A percentile compares a stretch with the other conserved stretches of the same genome.
phyloP scores from a whole-genome alignment of 2,329 filamentous ascomycete species.

The Hyphodiscus sp. region DNA sequence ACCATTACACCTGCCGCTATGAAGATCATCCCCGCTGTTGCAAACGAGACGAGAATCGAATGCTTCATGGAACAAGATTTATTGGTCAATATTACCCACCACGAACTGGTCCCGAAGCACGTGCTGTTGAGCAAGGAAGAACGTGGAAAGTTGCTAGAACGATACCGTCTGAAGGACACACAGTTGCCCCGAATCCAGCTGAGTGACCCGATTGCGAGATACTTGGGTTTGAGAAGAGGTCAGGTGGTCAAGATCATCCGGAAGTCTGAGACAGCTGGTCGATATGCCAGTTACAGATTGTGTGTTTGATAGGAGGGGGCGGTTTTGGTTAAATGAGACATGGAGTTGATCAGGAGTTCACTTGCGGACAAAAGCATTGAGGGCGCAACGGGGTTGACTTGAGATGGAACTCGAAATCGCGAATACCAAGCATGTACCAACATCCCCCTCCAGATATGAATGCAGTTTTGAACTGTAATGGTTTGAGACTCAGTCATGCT shows the following conservation, averaged over 20 bases:
- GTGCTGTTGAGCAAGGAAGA: constrained; percentile 85
- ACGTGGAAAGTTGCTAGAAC: constrained; percentile 75
- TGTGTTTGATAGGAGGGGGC: constrained; percentile 43
- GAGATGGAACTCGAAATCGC: not conserved
- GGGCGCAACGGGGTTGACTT: not conserved
- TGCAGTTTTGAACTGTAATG: not conserved
- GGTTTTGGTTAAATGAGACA: not conserved
- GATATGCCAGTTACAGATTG: constrained; percentile 89
- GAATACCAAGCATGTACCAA: not conserved
- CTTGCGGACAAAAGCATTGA: constrained; percentile 13
- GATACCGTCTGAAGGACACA: constrained; percentile 95
- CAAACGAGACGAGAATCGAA: constrained; percentile 75
- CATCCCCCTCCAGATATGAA: not conserved
- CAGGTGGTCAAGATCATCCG: constrained; percentile 99
- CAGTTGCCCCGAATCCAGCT: constrained; percentile 89
- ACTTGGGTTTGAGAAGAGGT: constrained; percentile 81
- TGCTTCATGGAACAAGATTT: constrained; percentile 94
- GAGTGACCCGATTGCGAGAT: constrained; percentile 87
- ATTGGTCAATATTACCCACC: constrained; percentile 95
- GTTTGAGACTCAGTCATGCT: not conserved
- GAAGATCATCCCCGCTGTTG: constrained; percentile 75
- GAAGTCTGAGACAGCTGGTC: constrained; percentile 87
- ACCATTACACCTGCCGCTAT: constrained; percentile 80
- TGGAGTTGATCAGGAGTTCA: constrained; percentile 15
- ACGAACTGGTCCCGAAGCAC: constrained; percentile 93